phyloP scores from a whole-genome alignment of 2,329 filamentous ascomycete genomes.

The Beauveria brongniartii region DNA sequence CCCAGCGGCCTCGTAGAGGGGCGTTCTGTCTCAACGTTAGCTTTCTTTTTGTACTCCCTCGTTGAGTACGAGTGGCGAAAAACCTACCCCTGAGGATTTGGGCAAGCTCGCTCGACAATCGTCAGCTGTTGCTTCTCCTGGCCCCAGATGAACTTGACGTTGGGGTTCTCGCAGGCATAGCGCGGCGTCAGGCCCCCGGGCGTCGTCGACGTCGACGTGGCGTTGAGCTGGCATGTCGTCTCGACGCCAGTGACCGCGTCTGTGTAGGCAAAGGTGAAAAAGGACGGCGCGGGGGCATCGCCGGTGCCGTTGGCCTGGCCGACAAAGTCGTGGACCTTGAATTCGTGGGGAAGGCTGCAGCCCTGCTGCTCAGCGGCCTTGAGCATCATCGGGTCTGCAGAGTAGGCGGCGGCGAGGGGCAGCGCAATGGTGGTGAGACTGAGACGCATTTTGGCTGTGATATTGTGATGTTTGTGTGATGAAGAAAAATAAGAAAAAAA shows the following conservation, averaged over 20 bases:
- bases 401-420: conserved; percentile 17
- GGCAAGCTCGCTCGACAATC: conserved; percentile 39
- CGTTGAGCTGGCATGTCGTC: conserved; percentile 37
- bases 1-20: conserved; percentile 15
- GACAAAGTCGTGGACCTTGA: conserved; percentile 30
- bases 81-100: conserved; percentile 28
- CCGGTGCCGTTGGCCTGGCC: conserved; percentile 24
- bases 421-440: neutral
- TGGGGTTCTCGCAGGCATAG: conserved; percentile 34
- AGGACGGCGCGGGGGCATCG: conserved; percentile 21
- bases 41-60: neutral
- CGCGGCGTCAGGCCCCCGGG: conserved; percentile 24
- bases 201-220: conserved; percentile 29
- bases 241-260: conserved; percentile 31
- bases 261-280: conserved; percentile 32
- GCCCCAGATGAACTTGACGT: conserved; percentile 36
- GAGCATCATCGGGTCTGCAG: conserved; percentile 19
- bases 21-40: conserved; percentile 6
- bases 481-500: neutral
- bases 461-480: neutral
- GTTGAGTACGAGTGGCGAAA: neutral
- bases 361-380: conserved; percentile 17
- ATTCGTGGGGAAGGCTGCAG: conserved; percentile 32
- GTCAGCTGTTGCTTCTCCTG: conserved; percentile 23
- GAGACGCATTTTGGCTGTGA: conserved; percentile 4